phyloP scores from a whole-genome alignment of 2,329 filamentous ascomycete species.

The Ilyonectria destructans region DNA sequence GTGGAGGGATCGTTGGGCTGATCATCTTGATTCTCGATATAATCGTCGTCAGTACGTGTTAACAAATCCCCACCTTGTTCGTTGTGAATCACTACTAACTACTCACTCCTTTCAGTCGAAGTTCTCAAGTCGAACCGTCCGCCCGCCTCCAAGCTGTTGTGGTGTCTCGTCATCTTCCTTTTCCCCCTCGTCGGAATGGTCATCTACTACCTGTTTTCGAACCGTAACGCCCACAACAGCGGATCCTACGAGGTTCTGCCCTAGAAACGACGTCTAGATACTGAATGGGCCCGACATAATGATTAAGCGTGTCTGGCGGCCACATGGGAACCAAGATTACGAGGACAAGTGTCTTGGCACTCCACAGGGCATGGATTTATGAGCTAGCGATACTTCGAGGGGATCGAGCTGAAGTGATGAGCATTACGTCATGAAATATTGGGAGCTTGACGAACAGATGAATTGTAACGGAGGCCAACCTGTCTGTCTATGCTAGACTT shows the following conservation, averaged over 20 bases:
- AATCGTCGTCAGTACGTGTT: conserved; percentile 71
- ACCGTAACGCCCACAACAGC: conserved; percentile 70
- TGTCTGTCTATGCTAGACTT: too few species aligned
- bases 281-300: too few species aligned
- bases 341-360: too few species aligned
- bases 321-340: too few species aligned
- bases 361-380: too few species aligned
- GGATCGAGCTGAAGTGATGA: too few species aligned
- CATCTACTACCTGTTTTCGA: conserved; percentile 77
- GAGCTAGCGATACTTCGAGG: too few species aligned
- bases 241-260: conserved; percentile 66
- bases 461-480: too few species aligned
- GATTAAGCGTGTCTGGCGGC: too few species aligned
- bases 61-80: conserved; percentile 26
- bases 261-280: conserved; percentile 4
- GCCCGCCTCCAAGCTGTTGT: conserved; percentile 71
- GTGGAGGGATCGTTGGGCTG: conserved; percentile 74
- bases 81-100: conserved; percentile 36
- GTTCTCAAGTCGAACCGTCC: conserved; percentile 76
- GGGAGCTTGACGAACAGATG: too few species aligned
- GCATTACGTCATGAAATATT: too few species aligned
- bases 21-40: conserved; percentile 75
- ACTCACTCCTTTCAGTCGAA: conserved; percentile 66
- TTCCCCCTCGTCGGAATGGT: conserved; percentile 76
- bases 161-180: conserved; percentile 76